Conservation (phyloP, 2,329 filamentous ascomycete genomes). For the Aschersonia sp. region DNA sequence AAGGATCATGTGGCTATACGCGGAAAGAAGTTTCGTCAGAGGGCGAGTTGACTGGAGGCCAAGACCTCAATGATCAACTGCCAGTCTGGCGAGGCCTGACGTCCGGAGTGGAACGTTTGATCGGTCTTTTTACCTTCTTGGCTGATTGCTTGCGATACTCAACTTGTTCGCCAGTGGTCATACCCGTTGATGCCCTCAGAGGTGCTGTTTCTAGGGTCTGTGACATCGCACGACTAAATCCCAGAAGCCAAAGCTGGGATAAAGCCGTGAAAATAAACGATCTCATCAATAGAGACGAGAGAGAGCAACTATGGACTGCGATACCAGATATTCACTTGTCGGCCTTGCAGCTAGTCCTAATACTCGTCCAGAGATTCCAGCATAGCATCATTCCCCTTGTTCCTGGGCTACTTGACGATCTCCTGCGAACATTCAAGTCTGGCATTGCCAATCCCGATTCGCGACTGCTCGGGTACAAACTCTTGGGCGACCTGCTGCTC, state of each 20-base stretch:
- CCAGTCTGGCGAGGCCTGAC: conserved; percentile 61
- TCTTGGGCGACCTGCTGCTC: conserved; percentile 42
- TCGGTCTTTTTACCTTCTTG: conserved; percentile 51
- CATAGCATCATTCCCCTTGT: conserved; percentile 42
- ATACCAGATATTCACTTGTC: conserved; percentile 64
- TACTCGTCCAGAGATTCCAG: conserved; percentile 43
- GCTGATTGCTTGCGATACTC: conserved; percentile 46
- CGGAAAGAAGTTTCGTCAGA: conserved; percentile 28
- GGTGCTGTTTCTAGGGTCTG: conserved; percentile 60
- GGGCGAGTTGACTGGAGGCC: conserved; percentile 31
- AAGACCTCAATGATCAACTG: conserved; percentile 34
- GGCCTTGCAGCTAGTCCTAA: conserved; percentile 46
- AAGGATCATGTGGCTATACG: conserved; percentile 43
- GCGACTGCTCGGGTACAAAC: conserved; percentile 44
- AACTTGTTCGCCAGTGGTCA: conserved; percentile 49
- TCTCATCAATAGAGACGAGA: conserved; percentile 66
- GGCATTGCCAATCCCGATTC: conserved; percentile 36
- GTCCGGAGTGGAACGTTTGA: conserved; percentile 55
- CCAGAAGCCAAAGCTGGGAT: conserved; percentile 28
- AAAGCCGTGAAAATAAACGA: conserved; percentile 50
- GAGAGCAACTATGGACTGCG: conserved; percentile 60
- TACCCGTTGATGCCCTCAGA: conserved; percentile 53
- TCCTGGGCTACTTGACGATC: conserved; percentile 54
- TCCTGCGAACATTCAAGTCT: conserved; percentile 55
- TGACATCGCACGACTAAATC: conserved; percentile 43